These are phyloP conservation scores for Colletotrichum tamarilloi DNA, from an alignment of 2,329 filamentous ascomycete species.

Conservation along the genomic window DNA sequence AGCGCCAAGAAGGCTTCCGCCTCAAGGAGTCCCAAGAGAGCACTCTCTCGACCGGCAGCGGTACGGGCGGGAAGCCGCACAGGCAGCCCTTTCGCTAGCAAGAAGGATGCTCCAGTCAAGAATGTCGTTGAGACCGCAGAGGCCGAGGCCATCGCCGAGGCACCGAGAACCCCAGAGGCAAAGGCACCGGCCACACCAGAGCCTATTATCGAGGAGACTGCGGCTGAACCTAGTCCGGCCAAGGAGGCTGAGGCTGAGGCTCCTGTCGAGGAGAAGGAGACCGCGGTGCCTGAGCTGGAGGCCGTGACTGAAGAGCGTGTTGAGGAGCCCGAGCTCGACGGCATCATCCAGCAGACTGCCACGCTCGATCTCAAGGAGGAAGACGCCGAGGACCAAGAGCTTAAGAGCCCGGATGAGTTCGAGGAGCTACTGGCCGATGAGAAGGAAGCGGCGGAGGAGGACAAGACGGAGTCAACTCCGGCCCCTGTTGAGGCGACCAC, in stretches of 20 bases:
- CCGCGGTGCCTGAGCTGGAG: slow-evolving; percentile 4
- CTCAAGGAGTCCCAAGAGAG: slow-evolving; percentile 32
- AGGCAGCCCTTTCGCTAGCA: slow-evolving; percentile 22
- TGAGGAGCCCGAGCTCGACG: slow-evolving; percentile 16
- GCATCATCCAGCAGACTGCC: slow-evolving; percentile 1
- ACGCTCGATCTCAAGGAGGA: slow-evolving; percentile 21
- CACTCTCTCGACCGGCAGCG: slow-evolving; percentile 36
- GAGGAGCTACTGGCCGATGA: slow-evolving; percentile 26
- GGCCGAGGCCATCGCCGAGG: slow-evolving; percentile 32
- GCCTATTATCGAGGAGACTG: slow-evolving; percentile 14
- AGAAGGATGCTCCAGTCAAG: slow-evolving; percentile 14
- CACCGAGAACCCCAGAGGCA: slow-evolving; percentile 9
- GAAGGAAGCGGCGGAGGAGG: slow-evolving; percentile 9
- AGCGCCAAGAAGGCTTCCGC: slow-evolving; percentile 39
- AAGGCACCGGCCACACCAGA: slow-evolving; percentile 26
- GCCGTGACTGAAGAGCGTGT: slow-evolving; percentile 4
- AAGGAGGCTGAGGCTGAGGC: slow-evolving; percentile 16
- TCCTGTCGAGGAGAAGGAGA: slow-evolving; percentile 31
- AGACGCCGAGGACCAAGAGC: slow-evolving; percentile 20
- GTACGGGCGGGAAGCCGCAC: not conserved
- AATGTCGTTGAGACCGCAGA: slow-evolving; percentile 29
- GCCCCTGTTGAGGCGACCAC: not conserved
- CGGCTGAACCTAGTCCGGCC: slow-evolving; percentile 27
- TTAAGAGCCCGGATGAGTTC: slow-evolving; percentile 34
- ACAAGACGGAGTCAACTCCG: not conserved